Base-by-base conservation (phyloP, 495 filamentous ascomycete species). In the Xylaria telfairii region DNA sequence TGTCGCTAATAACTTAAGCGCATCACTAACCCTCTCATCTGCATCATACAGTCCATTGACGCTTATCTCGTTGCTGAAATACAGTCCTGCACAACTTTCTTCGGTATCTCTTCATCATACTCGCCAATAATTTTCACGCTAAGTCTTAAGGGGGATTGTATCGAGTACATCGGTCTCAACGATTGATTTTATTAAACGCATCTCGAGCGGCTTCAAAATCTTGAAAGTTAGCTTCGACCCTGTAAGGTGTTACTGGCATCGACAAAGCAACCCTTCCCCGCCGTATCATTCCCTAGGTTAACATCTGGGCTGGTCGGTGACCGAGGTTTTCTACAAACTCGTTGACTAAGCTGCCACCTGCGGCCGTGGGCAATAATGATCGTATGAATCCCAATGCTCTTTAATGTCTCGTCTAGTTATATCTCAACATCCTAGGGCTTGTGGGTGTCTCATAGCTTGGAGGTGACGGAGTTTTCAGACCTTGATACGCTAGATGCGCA, bases 401-500 rank as follows among this genome's bases (percentile, higher is more conserved):
- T 90, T 88, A 24, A 73, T 6, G 85, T 83, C 53, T 81, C 76
- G 51, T 89, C 80, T 4, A 90, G 77, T 8, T 83, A 87, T 1
- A 76, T 62, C 42, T 81, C 83, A 0, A 88, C 84, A 72, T 84
- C 76, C 30, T 79, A 76, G 4, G 80, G 79, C 37, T 80, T 74
- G 49, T 84, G 77, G 6, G 77, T 83, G 49, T 83, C 83, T 75
- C 81, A 80, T 1, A 92, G 78, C 76, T 91, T 91, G 60, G 84
- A 83, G 28, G 89, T 92, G 69, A 90, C 79, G 86, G 90, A 93
- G 80, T 93, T 91, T 75, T 92, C 83, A 5, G 86, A 83, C 39
- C 91, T 86, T 42, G 90, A 87, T 17, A 93, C 85, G 44, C 91
- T 90, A 30, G 88, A 90, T 73, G 92, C 76, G 51, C 72, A 73